Evolutionary conservation across 768 basidiomycete species (phyloP).

Genomic region (Boletus patriciae): DNA sequence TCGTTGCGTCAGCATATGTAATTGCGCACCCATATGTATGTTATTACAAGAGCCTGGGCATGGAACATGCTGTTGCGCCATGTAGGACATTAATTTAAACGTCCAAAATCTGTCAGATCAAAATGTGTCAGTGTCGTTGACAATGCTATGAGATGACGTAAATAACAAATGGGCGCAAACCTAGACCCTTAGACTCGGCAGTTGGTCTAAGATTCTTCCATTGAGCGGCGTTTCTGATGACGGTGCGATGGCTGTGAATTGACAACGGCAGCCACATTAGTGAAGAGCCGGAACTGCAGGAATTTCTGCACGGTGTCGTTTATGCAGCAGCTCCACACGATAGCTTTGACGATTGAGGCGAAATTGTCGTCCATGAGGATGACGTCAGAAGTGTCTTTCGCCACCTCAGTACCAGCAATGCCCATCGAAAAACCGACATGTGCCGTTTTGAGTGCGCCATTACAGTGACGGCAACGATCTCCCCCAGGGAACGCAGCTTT

Average conservation of each 20-base stretch:
- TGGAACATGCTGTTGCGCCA: too few relatives aligned
- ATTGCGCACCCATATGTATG: too few relatives aligned
- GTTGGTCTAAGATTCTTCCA: too few relatives aligned
- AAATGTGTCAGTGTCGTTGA: too few relatives aligned
- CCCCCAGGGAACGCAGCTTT: slow-evolving; percentile 83
- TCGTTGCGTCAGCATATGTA: too few relatives aligned
- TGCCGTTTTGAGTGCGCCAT: slow-evolving; percentile 93
- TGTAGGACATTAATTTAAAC: too few relatives aligned
- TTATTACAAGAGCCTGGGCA: too few relatives aligned
- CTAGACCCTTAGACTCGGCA: too few relatives aligned
- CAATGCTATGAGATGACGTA: too few relatives aligned
- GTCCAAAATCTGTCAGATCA: too few relatives aligned
- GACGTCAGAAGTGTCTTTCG: slow-evolving; percentile 98
- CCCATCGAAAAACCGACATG: slow-evolving; percentile 98
- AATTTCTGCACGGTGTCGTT: slow-evolving; percentile 98
- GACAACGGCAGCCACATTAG: slow-evolving; percentile 93
- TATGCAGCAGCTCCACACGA: slow-evolving; percentile 99
- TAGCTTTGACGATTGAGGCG: slow-evolving; percentile 92
- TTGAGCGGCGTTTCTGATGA: slow-evolving; percentile 45
- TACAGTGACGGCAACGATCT: slow-evolving; percentile 94
- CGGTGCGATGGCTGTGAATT: slow-evolving; percentile 87
- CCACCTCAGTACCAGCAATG: slow-evolving; percentile 95
- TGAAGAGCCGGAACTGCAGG: slow-evolving; percentile 91
- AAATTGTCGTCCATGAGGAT: slow-evolving; percentile 99
- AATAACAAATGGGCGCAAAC: too few relatives aligned